Conservation (phyloP, 2,329 filamentous ascomycete genomes). For the Xylariaceae sp. region DNA sequence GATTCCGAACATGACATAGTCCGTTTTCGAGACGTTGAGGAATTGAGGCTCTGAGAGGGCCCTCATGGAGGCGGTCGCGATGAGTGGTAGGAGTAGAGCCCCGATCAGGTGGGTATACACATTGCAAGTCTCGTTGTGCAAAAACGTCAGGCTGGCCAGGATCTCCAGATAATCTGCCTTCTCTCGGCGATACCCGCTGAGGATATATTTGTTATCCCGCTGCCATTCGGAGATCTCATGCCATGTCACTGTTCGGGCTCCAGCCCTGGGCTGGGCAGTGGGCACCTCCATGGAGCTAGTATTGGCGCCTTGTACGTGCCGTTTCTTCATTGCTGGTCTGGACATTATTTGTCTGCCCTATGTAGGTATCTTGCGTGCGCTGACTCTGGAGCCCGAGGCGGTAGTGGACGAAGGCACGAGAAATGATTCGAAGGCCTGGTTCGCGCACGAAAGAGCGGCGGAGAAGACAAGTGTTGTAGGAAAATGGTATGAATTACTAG, state of each 20-base stretch:
- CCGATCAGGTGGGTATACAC: constrained; percentile 9
- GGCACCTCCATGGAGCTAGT: too few relatives aligned
- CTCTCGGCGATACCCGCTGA: constrained; percentile 7
- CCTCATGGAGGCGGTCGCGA: constrained; percentile 1
- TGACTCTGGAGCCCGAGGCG: too few relatives aligned
- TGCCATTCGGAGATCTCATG: constrained; percentile 5
- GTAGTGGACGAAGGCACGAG: too few relatives aligned
- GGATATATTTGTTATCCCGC: constrained; percentile 8
- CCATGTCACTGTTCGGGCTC: constrained; percentile 3
- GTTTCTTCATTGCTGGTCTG: too few relatives aligned
- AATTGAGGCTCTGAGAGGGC: constrained; percentile 5
- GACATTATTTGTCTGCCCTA: too few relatives aligned
- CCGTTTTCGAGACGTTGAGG: constrained; percentile 1
- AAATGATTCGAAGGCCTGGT: too few relatives aligned
- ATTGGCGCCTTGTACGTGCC: too few relatives aligned
- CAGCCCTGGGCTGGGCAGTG: background rate
- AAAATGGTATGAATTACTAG: too few relatives aligned
- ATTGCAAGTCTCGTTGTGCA: constrained; percentile 13
- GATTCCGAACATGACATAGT: constrained; percentile 9
- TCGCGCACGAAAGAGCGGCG: too few relatives aligned
- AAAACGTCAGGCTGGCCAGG: constrained; percentile 3
- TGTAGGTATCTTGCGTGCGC: too few relatives aligned
- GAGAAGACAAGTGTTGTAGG: too few relatives aligned
- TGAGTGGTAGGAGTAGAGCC: constrained; percentile 7
- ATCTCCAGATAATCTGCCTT: constrained; percentile 7